Evolutionary conservation across 257 asterid species (phyloP), one percentile per base, ranked within the genome.

Genomic region (Hygrophila difformis): DNA sequence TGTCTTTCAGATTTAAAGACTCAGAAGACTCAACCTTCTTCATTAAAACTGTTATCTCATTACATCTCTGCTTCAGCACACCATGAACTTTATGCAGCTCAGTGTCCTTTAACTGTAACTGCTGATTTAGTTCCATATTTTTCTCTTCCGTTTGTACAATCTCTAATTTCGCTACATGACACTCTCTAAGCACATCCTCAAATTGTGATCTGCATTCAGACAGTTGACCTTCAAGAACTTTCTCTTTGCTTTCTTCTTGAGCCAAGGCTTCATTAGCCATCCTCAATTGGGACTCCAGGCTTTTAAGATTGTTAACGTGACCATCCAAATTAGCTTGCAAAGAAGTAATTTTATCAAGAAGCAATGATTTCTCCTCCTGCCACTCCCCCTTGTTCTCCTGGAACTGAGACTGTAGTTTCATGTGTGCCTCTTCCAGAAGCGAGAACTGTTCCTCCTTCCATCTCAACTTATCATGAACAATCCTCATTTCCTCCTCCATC

Each of bases 361-460:
- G 62, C 19, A 55, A 48, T 0, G 59, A 56, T 55, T 57, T 74
- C 59, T 74, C 82, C 49, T 42, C 64, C 64, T 66, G 52, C 70
- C 64, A 63, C 58, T 70, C 78, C 50, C 18, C 51, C 56, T 67
- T 43, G 36, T 66, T 57, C 8, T 39, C 39, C 47, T 54, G 54
- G 31, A 63, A 70, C 51, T 50, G 55, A 51, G 35, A 15, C 23
- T 36, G 70, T 37, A 63, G 64, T 70, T 58, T 67, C 16, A 5
- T 9, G 19, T 57, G 66, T 40, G 73, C 82, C 44, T 63, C 78
- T 58, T 66, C 70, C 26, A 74, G 73, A 47, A 70, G 70, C 18
- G 52, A 52, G 47, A 70, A 70, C 55, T 64, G 75, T 60, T 70
- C 75, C 3, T 54, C 61, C 43, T 54, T 74, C 82, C 78, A 70